Evolutionary conservation across 108 stramenopile genomes (phyloP).

Genomic region (Skeletonema costatum): DNA sequence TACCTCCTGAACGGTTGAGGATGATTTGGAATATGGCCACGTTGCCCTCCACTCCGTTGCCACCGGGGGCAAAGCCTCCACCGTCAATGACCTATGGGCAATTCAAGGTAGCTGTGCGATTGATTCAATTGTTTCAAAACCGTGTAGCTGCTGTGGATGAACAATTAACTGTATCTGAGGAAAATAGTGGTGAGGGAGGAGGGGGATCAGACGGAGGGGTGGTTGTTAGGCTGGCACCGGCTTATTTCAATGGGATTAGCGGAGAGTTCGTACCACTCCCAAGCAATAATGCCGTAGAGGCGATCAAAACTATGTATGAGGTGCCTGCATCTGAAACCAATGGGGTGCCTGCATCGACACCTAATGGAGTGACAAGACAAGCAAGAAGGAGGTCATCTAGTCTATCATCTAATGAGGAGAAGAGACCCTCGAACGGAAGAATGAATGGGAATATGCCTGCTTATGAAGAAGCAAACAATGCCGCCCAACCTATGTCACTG

Average conservation of each 20-base stretch:
- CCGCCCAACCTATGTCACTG: background rate
- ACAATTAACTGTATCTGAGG: background rate
- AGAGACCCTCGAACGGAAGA: no score
- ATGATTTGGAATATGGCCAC: conserved; percentile 52
- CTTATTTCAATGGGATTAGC: conserved; percentile 38
- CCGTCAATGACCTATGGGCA: conserved; percentile 28
- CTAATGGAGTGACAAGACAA: no score
- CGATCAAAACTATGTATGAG: background rate
- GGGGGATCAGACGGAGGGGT: background rate
- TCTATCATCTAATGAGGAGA: no score
- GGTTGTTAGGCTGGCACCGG: conserved; percentile 9
- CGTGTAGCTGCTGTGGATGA: conserved; percentile 18
- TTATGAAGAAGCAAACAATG: background rate
- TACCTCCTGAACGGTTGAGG: conserved; percentile 27
- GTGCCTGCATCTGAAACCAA: background rate
- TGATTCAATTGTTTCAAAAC: conserved; percentile 46
- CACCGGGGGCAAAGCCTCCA: conserved; percentile 1
- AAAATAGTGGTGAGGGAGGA: background rate
- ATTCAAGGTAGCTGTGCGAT: conserved; percentile 24
- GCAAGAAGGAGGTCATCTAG: no score
- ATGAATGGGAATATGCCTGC: background rate
- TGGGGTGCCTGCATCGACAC: background rate
- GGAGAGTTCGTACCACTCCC: conserved; percentile 24
- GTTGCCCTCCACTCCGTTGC: background rate
- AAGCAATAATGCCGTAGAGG: background rate